phyloP scores from a whole-genome alignment of 2,329 filamentous ascomycete genomes.

The Claviceps cyperi region DNA sequence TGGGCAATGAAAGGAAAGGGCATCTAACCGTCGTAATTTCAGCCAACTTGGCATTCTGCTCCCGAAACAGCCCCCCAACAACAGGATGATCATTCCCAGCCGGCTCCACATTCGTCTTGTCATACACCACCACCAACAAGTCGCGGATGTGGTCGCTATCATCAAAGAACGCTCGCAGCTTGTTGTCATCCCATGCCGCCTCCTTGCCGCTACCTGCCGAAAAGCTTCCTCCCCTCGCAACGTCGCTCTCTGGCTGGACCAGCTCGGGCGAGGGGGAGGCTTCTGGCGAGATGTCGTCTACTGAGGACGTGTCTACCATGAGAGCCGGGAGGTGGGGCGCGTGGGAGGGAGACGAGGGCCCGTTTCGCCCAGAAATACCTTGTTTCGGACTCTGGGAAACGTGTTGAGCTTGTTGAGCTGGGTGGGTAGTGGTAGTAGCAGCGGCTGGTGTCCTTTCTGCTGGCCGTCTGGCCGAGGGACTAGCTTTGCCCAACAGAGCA shows the following conservation, averaged over 20 bases:
- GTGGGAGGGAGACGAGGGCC: slow-evolving; percentile 14
- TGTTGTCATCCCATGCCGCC: slow-evolving; percentile 71
- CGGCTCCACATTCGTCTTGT: slow-evolving; percentile 71
- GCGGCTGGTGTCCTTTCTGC: slow-evolving; percentile 5
- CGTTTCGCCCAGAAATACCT: slow-evolving; percentile 11
- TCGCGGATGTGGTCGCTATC: slow-evolving; percentile 81
- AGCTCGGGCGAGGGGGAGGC: slow-evolving; percentile 52
- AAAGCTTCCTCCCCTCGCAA: slow-evolving; percentile 20
- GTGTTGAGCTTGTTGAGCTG: slow-evolving; percentile 9
- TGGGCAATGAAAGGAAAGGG: neutral
- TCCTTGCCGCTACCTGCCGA: slow-evolving; percentile 19
- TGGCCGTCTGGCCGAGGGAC: neutral
- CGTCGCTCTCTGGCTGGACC: slow-evolving; percentile 30
- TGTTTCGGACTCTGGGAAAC: neutral
- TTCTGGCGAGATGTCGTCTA: slow-evolving; percentile 48
- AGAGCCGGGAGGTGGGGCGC: slow-evolving; percentile 48
- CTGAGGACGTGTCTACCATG: slow-evolving; percentile 55
- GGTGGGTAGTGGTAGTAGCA: slow-evolving; percentile 16
- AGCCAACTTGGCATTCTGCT: slow-evolving; percentile 72
- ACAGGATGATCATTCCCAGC: slow-evolving; percentile 76
- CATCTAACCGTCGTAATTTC: slow-evolving; percentile 65
- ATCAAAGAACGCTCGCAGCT: slow-evolving; percentile 79
- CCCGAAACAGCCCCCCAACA: slow-evolving; percentile 64
- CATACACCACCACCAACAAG: slow-evolving; percentile 79
- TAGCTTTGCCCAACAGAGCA: neutral